Base-by-base conservation (phyloP, 2,329 filamentous ascomycete genomes). In the Macroventuria anomochaeta region DNA sequence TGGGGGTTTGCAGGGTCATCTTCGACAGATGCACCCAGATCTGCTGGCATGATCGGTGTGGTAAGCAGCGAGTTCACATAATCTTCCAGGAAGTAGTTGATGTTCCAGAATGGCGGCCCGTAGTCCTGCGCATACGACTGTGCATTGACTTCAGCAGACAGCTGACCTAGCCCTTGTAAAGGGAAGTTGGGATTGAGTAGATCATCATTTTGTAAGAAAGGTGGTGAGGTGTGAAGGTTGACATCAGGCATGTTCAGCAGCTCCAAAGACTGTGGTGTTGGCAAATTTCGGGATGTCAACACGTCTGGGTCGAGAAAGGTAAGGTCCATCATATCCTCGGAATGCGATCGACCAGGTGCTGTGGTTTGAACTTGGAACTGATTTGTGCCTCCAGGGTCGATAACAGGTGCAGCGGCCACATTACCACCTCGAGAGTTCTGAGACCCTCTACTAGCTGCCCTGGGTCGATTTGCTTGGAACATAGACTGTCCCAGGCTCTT, bases 401-500 rank as follows among this genome's bases (percentile, higher is more conserved):
- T 40, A 7, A 26, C 37, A 29, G 40, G 26, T 17, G 32, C 15
- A 26, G 37, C 31, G 8, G 37, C 28, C 5, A 11, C 21, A 31
- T 23, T 25, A 6, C 32, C 26, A 11, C 20, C 28, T n/a, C 5
- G 38, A n/a, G 17, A 13, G 17, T 38, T 44, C 15, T 40, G 44
- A 25, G 34, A 39, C 15, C 17, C 28, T 44, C 33, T 40, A 15
- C 44, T 39, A 13, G 44, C 29, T 44, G 33, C 15, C 15, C 36
- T 47, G 40, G 44, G 34, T 10, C 36, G 49, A 23, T 34, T 51
- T 26, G 37, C 40, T 20, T 53, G 33, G 1, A 51, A 46, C 2
- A 46, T 48, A 10, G 52, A 46, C n/a, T 47, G 34, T 7, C 12
- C 28, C 32, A 41, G 46, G 10, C 34, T 56, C 15, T 42, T 80